Conservation (phyloP, 768 basidiomycete genomes). For the Collybiopsis luxurians region DNA sequence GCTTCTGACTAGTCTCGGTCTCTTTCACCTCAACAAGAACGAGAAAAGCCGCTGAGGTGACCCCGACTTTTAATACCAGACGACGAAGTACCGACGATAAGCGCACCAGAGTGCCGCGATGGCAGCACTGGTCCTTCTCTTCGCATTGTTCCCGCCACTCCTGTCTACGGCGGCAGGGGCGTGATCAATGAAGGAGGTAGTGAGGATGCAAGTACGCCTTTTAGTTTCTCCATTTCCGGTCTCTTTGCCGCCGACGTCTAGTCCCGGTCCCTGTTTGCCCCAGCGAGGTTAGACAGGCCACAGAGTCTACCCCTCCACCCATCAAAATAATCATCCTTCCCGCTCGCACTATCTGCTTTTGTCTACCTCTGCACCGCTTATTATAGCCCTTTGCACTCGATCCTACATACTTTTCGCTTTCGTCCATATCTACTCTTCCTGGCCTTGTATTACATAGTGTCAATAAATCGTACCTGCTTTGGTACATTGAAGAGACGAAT, state of each 20-base stretch:
- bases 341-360: too few species aligned
- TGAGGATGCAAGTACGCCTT: slow-evolving; percentile 28
- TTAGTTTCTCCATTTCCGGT: slow-evolving; percentile 30
- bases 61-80: slow-evolving; percentile 38
- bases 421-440: neutral
- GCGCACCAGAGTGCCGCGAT: slow-evolving; percentile 55
- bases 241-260: too few species aligned
- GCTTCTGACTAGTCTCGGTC: slow-evolving; percentile 7
- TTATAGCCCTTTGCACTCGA: too few species aligned
- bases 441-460: neutral
- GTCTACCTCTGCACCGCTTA: too few species aligned
- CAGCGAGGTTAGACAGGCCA: too few species aligned
- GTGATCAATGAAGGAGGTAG: slow-evolving; percentile 31
- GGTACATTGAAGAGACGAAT: too few species aligned
- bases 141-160: slow-evolving; percentile 82
- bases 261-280: too few species aligned
- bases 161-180: slow-evolving; percentile 61
- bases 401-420: neutral
- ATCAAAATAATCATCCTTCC: too few species aligned
- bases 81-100: slow-evolving; percentile 50
- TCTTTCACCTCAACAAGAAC: slow-evolving; percentile 26
- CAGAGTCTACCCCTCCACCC: too few species aligned
- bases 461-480: neutral
- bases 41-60: slow-evolving; percentile 63
- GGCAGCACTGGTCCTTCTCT: slow-evolving; percentile 58